These are phyloP conservation scores for Abelmoschus esculentus DNA, from an alignment of 345 rosid species.

Conservation along the genomic window DNA sequence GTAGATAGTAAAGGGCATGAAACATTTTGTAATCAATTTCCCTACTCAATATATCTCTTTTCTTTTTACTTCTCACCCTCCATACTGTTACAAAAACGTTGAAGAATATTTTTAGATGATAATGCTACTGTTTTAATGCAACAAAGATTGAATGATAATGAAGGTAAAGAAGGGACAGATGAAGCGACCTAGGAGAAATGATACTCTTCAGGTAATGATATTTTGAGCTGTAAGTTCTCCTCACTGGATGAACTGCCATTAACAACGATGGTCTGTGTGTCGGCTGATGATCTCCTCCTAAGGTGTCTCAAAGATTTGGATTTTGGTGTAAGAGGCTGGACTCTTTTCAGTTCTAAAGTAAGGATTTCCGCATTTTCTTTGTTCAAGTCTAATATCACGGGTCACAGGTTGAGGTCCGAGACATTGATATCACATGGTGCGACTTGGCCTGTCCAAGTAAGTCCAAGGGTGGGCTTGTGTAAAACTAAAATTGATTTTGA, in stretches of 20 bases:
- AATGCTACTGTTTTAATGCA: neutral
- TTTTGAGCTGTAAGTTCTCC: slow-evolving; percentile 54
- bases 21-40: no score
- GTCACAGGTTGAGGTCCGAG: no score
- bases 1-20: no score
- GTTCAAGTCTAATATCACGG: slow-evolving; percentile 60
- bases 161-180: neutral
- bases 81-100: neutral
- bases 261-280: slow-evolving; percentile 47
- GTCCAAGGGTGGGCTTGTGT: no score
- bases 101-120: neutral
- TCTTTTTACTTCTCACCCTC: no score
- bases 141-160: neutral
- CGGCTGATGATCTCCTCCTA: slow-evolving; percentile 58
- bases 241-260: slow-evolving; percentile 50
- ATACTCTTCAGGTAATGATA: slow-evolving; percentile 50
- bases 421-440: no score
- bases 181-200: slow-evolving; percentile 27
- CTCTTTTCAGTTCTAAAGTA: slow-evolving; percentile 80
- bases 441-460: no score
- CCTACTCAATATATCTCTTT: no score
- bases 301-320: slow-evolving; percentile 61
- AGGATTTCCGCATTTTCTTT: slow-evolving; percentile 43
- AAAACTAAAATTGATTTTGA: no score
- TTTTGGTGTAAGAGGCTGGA: slow-evolving; percentile 60